Evolutionary conservation across 352 stramenopile genomes (phyloP).

Genomic region (Phytopythium chamaehyphon): DNA sequence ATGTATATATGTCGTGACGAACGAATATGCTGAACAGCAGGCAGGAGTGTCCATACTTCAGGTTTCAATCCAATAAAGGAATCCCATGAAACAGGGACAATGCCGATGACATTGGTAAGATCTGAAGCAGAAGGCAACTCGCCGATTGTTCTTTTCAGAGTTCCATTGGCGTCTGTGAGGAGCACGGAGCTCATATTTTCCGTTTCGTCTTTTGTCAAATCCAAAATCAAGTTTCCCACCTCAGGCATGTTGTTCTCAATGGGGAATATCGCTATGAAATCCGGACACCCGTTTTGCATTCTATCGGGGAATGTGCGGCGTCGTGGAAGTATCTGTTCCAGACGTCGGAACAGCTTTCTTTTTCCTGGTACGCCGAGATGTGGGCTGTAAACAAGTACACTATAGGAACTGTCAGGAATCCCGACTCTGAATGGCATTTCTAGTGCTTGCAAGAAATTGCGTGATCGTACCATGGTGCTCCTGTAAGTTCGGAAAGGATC

Average conservation of each 20-base stretch:
- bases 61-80: conserved; percentile 24
- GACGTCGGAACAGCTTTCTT: neutral
- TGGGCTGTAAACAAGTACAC: neutral
- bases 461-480: conserved; percentile 39
- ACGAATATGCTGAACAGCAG: conserved; percentile 10
- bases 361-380: neutral
- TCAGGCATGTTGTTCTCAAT: neutral
- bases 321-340: neutral
- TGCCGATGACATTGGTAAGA: neutral
- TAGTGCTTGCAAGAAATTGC: too few species aligned
- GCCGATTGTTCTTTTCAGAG: too few species aligned
- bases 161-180: too few species aligned
- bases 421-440: too few species aligned
- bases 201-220: too few species aligned
- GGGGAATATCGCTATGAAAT: conserved; percentile 21
- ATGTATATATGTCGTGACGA: conserved; percentile 10
- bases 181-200: too few species aligned
- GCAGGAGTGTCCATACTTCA: conserved; percentile 19
- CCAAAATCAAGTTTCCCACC: too few species aligned
- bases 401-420: too few species aligned
- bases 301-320: neutral
- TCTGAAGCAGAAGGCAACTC: neutral
- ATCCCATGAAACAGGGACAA: conserved; percentile 16
- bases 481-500: conserved; percentile 43
- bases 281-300: neutral